Conservation (phyloP, 768 basidiomycete species). For the Mycena venus region DNA sequence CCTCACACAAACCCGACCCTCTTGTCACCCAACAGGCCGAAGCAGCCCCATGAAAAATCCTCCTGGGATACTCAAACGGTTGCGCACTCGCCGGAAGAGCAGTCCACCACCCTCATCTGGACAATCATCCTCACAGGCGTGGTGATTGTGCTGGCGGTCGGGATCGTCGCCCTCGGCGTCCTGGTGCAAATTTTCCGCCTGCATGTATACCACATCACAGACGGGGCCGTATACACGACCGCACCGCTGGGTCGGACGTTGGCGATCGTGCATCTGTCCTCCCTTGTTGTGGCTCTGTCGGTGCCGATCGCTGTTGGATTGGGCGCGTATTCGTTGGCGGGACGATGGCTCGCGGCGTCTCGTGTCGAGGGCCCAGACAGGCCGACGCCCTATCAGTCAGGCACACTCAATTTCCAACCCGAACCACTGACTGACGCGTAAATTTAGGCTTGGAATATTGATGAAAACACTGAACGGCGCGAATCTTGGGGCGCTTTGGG, state of each 20-base stretch:
- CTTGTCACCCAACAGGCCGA: too few species aligned
- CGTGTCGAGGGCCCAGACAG: not conserved
- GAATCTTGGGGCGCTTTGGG: not conserved
- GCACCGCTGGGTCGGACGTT: slow-evolving; percentile 1
- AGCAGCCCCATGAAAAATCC: too few species aligned
- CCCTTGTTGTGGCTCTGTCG: not conserved
- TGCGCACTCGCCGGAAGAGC: too few species aligned
- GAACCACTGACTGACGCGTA: not conserved
- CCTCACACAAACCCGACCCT: too few species aligned
- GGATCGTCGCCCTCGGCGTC: too few species aligned
- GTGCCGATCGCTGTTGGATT: not conserved
- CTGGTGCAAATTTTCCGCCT: too few species aligned
- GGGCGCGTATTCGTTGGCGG: not conserved
- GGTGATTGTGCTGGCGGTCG: too few species aligned
- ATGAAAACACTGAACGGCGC: slow-evolving; percentile 10
- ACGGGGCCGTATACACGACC: not conserved
- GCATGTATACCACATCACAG: not conserved
- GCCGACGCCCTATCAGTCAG: slow-evolving; percentile 19
- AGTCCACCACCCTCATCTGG: too few species aligned
- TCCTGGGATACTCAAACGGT: too few species aligned
- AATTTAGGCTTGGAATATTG: not conserved
- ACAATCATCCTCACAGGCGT: too few species aligned
- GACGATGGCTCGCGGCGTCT: not conserved
- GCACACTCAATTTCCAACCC: too few species aligned
- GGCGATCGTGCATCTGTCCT: not conserved